Conservation (phyloP, 768 basidiomycete genomes). For the Trametes meyenii region DNA sequence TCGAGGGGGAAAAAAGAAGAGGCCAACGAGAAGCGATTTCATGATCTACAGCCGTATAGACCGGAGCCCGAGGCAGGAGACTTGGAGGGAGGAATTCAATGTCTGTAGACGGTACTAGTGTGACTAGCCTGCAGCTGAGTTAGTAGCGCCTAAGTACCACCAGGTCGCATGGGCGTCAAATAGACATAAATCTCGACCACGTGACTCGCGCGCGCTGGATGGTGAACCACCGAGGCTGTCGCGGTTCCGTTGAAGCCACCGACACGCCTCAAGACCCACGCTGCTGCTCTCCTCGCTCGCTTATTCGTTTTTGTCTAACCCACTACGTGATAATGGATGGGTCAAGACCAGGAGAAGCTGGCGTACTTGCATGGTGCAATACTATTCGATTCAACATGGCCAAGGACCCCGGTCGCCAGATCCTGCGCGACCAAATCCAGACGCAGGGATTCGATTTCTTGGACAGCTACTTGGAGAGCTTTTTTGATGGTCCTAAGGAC, state of each 20-base stretch:
- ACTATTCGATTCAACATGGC: conserved; percentile 68
- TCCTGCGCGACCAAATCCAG: conserved; percentile 74
- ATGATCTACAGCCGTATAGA: no score
- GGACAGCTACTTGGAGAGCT: conserved; percentile 74
- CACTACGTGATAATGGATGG: conserved; percentile 22
- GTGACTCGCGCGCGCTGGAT: conserved; percentile 2
- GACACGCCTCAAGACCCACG: not conserved
- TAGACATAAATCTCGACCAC: not conserved
- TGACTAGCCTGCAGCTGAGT: no score
- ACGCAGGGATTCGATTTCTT: conserved; percentile 79
- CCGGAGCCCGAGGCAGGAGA: no score
- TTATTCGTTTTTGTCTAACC: not conserved
- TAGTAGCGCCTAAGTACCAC: no score
- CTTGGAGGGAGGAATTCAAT: not conserved
- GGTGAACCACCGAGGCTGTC: conserved; percentile 5
- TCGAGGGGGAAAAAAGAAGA: no score
- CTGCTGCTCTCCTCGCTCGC: not conserved
- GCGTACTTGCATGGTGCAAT: conserved; percentile 72
- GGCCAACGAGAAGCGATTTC: no score
- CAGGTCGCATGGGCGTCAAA: not conserved
- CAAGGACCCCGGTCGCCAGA: conserved; percentile 69
- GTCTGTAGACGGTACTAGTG: no score
- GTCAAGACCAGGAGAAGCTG: conserved; percentile 37
- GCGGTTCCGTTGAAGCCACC: not conserved
- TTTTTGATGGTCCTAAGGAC: conserved; percentile 64